Conservation (phyloP, 352 stramenopile species). For the Phytophthora tubulina region DNA sequence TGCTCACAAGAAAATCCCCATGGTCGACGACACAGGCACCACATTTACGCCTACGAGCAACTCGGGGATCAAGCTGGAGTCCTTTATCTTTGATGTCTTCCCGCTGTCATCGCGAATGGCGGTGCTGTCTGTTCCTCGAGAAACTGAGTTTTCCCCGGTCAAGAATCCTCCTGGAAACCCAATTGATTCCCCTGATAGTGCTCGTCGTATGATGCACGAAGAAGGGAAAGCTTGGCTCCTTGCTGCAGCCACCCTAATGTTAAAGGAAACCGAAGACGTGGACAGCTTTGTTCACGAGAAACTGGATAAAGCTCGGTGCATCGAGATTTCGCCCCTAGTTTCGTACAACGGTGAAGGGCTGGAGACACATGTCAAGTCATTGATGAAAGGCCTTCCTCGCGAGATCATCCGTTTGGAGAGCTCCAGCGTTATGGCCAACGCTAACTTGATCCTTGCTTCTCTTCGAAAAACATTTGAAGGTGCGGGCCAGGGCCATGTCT, state of each 20-base stretch:
- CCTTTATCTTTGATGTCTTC: constrained; percentile 99
- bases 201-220: constrained; percentile 63
- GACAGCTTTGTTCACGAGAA: constrained; percentile 47
- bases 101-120: constrained; percentile 93
- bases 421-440: constrained; percentile 25
- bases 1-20: constrained; percentile 98
- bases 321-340: constrained; percentile 80
- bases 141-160: constrained; percentile 92
- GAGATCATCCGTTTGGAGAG: constrained; percentile 55
- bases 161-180: constrained; percentile 87
- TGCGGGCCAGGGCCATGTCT: constrained; percentile 55
- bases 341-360: constrained; percentile 89
- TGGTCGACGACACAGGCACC: constrained; percentile 80
- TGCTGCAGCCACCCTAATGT: constrained; percentile 39
- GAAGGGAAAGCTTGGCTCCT: constrained; percentile 75
- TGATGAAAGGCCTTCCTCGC: constrained; percentile 40
- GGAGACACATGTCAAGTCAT: constrained; percentile 39
- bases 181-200: constrained; percentile 85
- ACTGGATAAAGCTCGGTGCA: constrained; percentile 51
- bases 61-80: constrained; percentile 98
- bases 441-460: constrained; percentile 45
- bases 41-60: constrained; percentile 87
- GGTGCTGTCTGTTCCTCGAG: constrained; percentile 92
- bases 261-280: constrained; percentile 34
- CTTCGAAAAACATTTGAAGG: constrained; percentile 47